Evolutionary conservation across 1,139 yeast species (phyloP).

Genomic region (Magnusiomyces sp.): DNA sequence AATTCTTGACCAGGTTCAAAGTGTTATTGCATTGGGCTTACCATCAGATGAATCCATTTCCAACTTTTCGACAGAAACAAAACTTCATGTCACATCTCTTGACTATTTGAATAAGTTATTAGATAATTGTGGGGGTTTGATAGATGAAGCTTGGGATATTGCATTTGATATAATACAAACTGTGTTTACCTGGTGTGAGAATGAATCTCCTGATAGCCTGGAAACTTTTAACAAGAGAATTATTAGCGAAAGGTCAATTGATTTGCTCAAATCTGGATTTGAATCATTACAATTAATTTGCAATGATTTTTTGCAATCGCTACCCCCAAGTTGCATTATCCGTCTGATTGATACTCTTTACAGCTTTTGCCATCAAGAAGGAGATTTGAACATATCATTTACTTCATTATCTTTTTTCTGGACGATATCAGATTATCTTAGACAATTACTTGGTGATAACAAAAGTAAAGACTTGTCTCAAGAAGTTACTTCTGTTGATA

Average conservation of each 20-base stretch:
- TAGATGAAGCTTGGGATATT: conserved; percentile 58
- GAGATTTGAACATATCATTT: conserved; percentile 77
- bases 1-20: conserved; percentile 11
- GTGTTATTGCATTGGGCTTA: conserved; percentile 13
- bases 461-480: conserved; percentile 5
- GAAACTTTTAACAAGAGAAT: conserved; percentile 30
- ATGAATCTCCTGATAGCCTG: conserved; percentile 25
- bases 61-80: conserved; percentile 30
- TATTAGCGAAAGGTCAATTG: conserved; percentile 22
- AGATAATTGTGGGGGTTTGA: conserved; percentile 62
- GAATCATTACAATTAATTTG: conserved; percentile 74
- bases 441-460: conserved; percentile 20
- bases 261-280: conserved; percentile 55
- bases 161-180: conserved; percentile 63
- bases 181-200: conserved; percentile 42
- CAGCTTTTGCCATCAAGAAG: conserved; percentile 59
- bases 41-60: conserved; percentile 20
- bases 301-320: conserved; percentile 67
- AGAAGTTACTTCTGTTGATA: conserved; percentile 9
- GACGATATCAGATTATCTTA: conserved; percentile 74
- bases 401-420: conserved; percentile 88
- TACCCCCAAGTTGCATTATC: conserved; percentile 53
- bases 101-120: conserved; percentile 59
- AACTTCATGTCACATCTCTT: conserved; percentile 54
- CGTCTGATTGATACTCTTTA: conserved; percentile 62